Percentiles rank a stretch among this genome's conserved stretches.
phyloP scores from a whole-genome alignment of 805 yeast genomes.

The Sugiyamaella mastotermitis region DNA sequence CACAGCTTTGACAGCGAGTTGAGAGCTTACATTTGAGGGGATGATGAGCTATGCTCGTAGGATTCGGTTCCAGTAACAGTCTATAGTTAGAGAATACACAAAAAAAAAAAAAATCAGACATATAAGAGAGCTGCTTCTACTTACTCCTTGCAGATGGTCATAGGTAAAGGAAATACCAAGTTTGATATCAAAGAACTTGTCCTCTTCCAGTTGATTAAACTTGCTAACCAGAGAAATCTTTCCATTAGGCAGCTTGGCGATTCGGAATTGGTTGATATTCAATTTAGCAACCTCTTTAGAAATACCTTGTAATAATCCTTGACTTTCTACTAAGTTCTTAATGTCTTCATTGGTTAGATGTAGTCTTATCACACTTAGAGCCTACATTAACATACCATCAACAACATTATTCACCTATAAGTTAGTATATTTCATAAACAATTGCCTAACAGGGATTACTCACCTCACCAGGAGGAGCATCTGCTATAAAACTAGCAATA shows the following conservation, averaged over 20 bases:
- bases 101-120: neutral
- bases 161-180: slow-evolving; percentile 23
- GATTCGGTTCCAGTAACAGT: neutral
- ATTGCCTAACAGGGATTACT: slow-evolving; percentile 12
- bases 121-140: neutral
- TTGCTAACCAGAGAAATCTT: slow-evolving; percentile 36
- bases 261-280: slow-evolving; percentile 35
- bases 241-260: slow-evolving; percentile 28
- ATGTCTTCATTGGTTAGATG: slow-evolving; percentile 31
- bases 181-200: slow-evolving; percentile 46
- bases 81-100: neutral
- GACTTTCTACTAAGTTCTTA: slow-evolving; percentile 37
- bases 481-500: slow-evolving; percentile 34
- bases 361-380: neutral
- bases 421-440: neutral
- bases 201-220: slow-evolving; percentile 43
- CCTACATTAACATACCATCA: slow-evolving; percentile 27
- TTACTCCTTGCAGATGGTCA: slow-evolving; percentile 17
- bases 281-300: slow-evolving; percentile 34
- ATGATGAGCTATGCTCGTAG: neutral
- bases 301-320: slow-evolving; percentile 28
- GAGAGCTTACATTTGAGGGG: slow-evolving; percentile 1
- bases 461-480: slow-evolving; percentile 55
- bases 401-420: slow-evolving; percentile 26
- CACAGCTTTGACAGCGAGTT: neutral